Evolutionary conservation across 2,329 filamentous ascomycete species (phyloP), one percentile per base, ranked within the genome.

Genomic region (Rutstroemia sp.): DNA sequence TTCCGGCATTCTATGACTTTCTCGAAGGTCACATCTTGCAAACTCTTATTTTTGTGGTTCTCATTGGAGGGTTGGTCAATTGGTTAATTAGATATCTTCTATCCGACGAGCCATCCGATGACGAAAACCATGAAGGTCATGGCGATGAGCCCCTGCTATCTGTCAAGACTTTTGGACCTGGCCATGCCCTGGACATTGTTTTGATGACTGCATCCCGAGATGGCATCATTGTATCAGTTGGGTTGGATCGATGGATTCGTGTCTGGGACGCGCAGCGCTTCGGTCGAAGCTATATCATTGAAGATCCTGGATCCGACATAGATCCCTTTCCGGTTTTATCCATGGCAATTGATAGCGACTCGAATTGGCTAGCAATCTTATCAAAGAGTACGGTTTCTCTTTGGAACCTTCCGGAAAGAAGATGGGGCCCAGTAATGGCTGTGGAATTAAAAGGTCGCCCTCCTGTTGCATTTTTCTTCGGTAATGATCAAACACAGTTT

Each of bases 1-100:
- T 82, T 5, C 78, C 81, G 1, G 78, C 79, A 2, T 74, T 81
- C 12, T 86, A 87, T 62, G 87, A 92, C 66, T 87, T 92, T 62
- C 76, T 83, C 45, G 76, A 80, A 48, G 76, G 84, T 59, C 79
- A 85, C 56, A 71, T 78, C 2, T 71, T 71, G 2, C 78, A 80
- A 1, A 88, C 89, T 57, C 64, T 85, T 5, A 73, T 88, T 7
- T 79, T 82, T 12, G 73, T 89, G 3, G 69, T 89, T 0, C 76
- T 87, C 21, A 71, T 84, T 2, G 74, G 87, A 16, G 83, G 83
- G 8, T 80, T 80, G 17, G 79, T 92, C 25, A 82, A 83, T 2
- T 71, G 91, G 7, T 74, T 92, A 7, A 88, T 89, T 75, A 89
- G 85, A 60, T 88, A 87, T 64, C 74, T 92, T 5, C 73, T 92